A percentile compares a stretch with the other conserved stretches of the same genome.
Conservation (phyloP, 768 basidiomycete genomes). For the Holtermanniella nyarrowii region DNA sequence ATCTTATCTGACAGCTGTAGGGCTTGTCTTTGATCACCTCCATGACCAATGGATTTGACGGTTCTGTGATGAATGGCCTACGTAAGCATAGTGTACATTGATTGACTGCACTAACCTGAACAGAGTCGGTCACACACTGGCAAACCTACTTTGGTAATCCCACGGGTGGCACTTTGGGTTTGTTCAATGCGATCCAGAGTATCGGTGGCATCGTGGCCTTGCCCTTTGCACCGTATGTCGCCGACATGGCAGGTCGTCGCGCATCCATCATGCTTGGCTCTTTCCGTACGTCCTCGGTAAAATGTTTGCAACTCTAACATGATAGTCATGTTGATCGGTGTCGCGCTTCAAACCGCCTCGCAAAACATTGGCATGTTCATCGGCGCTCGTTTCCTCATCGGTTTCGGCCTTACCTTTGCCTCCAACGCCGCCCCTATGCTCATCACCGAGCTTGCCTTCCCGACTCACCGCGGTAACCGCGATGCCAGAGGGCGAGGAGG, state of each 20-base stretch:
- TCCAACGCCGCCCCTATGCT: constrained; percentile 70
- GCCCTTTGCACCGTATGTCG: constrained; percentile 45
- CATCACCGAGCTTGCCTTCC: constrained; percentile 78
- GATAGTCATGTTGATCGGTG: constrained; percentile 57
- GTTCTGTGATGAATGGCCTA: constrained; percentile 45
- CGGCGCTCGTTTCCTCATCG: constrained; percentile 40
- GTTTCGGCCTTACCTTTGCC: constrained; percentile 52
- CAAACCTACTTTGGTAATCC: constrained; percentile 51
- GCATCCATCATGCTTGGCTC: constrained; percentile 1
- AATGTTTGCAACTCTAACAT: too few relatives aligned
- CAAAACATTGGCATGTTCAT: constrained; percentile 17
- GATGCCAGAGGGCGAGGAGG: too few relatives aligned
- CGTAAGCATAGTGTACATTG: too few relatives aligned
- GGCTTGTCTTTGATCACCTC: constrained; percentile 57
- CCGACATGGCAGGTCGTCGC: constrained; percentile 44
- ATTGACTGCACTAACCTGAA: constrained; percentile 10
- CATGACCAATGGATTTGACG: constrained; percentile 53
- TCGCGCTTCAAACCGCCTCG: constrained; percentile 27
- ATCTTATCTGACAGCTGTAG: not conserved
- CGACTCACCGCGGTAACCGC: constrained; percentile 67
- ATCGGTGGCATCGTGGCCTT: constrained; percentile 51
- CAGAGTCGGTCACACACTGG: constrained; percentile 56
- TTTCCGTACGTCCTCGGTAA: not conserved
- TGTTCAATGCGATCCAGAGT: constrained; percentile 58
- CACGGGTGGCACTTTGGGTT: constrained; percentile 15